These are phyloP conservation scores for Daldinia sp. DNA, from an alignment of 2,329 filamentous ascomycete species.

Conservation along the genomic window DNA sequence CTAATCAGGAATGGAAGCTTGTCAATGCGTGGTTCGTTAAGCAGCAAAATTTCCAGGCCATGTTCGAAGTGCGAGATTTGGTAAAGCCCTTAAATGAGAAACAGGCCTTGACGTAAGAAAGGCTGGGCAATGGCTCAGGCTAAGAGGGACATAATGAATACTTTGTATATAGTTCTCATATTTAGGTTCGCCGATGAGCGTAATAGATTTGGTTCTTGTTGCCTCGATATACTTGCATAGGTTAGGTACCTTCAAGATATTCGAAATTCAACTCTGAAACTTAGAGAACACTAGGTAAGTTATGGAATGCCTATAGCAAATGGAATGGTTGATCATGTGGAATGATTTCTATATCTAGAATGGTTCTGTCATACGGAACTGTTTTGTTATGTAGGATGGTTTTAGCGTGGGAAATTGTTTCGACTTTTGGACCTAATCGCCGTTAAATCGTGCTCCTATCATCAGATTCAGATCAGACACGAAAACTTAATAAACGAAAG, in stretches of 20 bases:
- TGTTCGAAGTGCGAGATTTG: slow-evolving; percentile 59
- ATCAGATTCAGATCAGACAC: too few species aligned
- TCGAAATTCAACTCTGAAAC: background rate
- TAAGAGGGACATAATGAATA: slow-evolving; percentile 13
- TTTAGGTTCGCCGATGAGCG: slow-evolving; percentile 7
- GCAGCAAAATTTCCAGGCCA: slow-evolving; percentile 66
- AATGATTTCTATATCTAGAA: too few species aligned
- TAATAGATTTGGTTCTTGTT: slow-evolving; percentile 14
- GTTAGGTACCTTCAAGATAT: background rate
- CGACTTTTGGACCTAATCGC: too few species aligned
- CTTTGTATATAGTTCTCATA: slow-evolving; percentile 21
- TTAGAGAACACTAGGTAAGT: background rate
- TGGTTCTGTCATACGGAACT: background rate
- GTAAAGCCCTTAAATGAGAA: slow-evolving; percentile 53
- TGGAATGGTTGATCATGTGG: background rate
- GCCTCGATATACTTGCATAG: background rate
- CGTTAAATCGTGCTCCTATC: too few species aligned
- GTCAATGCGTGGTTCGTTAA: slow-evolving; percentile 74
- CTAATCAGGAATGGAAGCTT: slow-evolving; percentile 67
- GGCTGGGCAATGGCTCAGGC: background rate
- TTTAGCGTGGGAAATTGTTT: too few species aligned
- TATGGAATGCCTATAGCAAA: background rate
- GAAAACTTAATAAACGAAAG: background rate
- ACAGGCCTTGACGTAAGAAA: background rate
- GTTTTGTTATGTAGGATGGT: background rate